phyloP scores from a whole-genome alignment of 805 yeast genomes.

The Candida namnaoensis region DNA sequence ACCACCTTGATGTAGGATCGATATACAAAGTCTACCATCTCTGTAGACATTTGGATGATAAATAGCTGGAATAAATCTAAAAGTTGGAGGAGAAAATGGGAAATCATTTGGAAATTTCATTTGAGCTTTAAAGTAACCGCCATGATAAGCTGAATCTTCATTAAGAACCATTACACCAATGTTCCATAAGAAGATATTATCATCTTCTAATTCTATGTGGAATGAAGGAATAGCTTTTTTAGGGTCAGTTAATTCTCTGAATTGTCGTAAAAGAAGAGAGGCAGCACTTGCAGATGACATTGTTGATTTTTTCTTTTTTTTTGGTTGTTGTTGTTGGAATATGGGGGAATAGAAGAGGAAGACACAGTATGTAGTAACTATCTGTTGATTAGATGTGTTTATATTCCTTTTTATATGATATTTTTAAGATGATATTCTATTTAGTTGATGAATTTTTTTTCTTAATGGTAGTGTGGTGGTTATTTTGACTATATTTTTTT shows the following conservation, averaged over 20 bases:
- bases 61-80: conserved; percentile 86
- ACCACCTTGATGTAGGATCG: conserved; percentile 87
- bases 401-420: too few species aligned
- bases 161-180: conserved; percentile 88
- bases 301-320: background rate
- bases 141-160: conserved; percentile 85
- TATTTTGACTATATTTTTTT: too few species aligned
- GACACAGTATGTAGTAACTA: too few species aligned
- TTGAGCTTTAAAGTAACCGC: conserved; percentile 91
- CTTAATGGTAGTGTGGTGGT: too few species aligned
- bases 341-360: too few species aligned
- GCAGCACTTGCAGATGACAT: conserved; percentile 44
- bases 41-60: conserved; percentile 93
- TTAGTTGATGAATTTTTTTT: too few species aligned
- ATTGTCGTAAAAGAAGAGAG: conserved; percentile 85
- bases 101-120: conserved; percentile 89
- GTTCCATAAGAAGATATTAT: conserved; percentile 63
- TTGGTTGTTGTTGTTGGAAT: too few species aligned
- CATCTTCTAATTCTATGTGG: conserved; percentile 61
- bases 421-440: too few species aligned
- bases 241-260: conserved; percentile 87
- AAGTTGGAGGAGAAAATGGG: conserved; percentile 90
- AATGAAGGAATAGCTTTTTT: conserved; percentile 68
- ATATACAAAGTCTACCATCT: conserved; percentile 89
- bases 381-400: too few species aligned